Conservation (phyloP, 331 rosid species). For the Acacia concinna region DNA sequence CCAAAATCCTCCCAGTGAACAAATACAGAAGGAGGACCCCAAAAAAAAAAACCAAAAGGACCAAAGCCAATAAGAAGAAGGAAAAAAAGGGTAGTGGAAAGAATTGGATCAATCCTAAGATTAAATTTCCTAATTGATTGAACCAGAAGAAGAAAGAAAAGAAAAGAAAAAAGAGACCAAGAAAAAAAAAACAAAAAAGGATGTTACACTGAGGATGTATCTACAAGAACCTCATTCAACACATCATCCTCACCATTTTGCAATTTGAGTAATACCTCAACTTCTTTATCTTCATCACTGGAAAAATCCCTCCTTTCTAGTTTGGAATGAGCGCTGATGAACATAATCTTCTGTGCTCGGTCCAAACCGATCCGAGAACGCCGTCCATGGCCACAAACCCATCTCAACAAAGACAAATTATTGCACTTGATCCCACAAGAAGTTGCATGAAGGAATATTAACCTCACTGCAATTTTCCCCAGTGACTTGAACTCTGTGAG, state of each 20-base stretch:
- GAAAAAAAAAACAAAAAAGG: neutral
- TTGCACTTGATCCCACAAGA: slow-evolving; percentile 72
- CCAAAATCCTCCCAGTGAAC: slow-evolving; percentile 51
- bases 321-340: slow-evolving; percentile 82
- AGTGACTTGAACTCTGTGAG: slow-evolving; percentile 76
- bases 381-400: slow-evolving; percentile 66
- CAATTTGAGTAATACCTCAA: slow-evolving; percentile 59
- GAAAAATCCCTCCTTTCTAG: slow-evolving; percentile 79
- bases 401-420: slow-evolving; percentile 70
- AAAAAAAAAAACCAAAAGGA: neutral
- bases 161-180: neutral
- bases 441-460: slow-evolving; percentile 90
- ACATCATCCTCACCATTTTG: slow-evolving; percentile 86
- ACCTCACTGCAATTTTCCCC: slow-evolving; percentile 85
- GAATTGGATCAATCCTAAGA: slow-evolving; percentile 85
- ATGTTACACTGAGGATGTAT: slow-evolving; percentile 79
- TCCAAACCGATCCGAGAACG: slow-evolving; percentile 61
- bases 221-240: slow-evolving; percentile 68
- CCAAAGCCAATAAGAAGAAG: slow-evolving; percentile 25
- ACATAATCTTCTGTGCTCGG: slow-evolving; percentile 75
- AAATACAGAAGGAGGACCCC: slow-evolving; percentile 32
- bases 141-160: slow-evolving; percentile 6
- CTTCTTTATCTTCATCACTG: slow-evolving; percentile 75
- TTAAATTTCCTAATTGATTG: slow-evolving; percentile 43
- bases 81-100: slow-evolving; percentile 48